Conservation (phyloP, 1,139 yeast genomes). For the Blastobotrys raffinosifermentans region DNA sequence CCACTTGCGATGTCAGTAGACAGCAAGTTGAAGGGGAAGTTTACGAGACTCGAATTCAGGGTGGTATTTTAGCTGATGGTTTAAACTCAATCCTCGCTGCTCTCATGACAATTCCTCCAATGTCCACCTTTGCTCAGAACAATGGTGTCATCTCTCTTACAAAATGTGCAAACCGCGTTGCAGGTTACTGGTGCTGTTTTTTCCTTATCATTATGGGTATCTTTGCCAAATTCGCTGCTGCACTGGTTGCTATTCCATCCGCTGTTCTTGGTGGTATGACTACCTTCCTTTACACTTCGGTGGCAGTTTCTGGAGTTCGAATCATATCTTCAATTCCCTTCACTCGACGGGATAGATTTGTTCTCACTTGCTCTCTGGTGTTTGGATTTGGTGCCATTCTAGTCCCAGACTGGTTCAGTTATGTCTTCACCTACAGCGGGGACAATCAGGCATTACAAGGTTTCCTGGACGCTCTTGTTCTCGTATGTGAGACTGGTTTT, state of each 20-base stretch:
- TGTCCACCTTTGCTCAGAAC: conserved; percentile 88
- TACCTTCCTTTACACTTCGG: conserved; percentile 78
- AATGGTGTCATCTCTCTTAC: conserved; percentile 90
- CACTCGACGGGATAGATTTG: conserved; percentile 82
- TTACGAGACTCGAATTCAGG: conserved; percentile 83
- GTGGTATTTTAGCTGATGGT: conserved; percentile 82
- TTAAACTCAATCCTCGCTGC: conserved; percentile 68
- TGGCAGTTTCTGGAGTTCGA: conserved; percentile 81
- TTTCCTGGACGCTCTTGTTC: conserved; percentile 69
- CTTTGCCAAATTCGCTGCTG: conserved; percentile 85
- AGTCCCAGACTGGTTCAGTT: conserved; percentile 68
- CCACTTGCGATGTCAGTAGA: conserved; percentile 85
- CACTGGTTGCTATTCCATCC: conserved; percentile 75
- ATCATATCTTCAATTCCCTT: conserved; percentile 66
- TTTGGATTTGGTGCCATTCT: conserved; percentile 77
- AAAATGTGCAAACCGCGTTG: conserved; percentile 79
- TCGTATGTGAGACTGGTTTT: conserved; percentile 84
- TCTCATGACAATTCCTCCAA: conserved; percentile 60
- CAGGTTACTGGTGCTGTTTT: conserved; percentile 86
- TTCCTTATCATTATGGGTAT: conserved; percentile 80
- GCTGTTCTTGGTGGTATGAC: conserved; percentile 93
- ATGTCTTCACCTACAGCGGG: conserved; percentile 73
- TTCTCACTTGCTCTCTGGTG: conserved; percentile 66
- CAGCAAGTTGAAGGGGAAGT: conserved; percentile 72
- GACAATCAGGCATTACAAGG: conserved; percentile 58